These are phyloP conservation scores for Spergularia marina DNA, from an alignment of 148 eudicot genomes.

Conservation along the genomic window DNA sequence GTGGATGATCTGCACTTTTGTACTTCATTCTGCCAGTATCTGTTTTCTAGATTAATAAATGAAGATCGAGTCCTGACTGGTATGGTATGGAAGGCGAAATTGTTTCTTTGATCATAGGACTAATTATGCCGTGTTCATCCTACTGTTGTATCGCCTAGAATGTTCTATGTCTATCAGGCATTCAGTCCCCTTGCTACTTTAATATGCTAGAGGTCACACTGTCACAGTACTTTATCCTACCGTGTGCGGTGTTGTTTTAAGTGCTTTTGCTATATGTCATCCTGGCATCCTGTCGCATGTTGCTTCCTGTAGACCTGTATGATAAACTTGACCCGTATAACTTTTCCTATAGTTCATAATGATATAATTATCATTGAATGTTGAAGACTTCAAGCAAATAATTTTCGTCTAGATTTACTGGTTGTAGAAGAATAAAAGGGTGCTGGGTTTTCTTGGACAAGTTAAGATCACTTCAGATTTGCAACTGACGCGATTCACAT, in stretches of 20 bases:
- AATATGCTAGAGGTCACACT: neutral
- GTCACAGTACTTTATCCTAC: too few relatives aligned
- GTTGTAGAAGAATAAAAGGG: neutral
- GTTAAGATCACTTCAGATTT: neutral
- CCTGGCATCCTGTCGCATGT: neutral
- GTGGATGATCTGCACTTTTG: neutral
- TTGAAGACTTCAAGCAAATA: neutral
- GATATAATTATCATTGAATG: neutral
- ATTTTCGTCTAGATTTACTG: neutral
- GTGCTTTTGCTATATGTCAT: neutral
- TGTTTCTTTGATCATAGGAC: neutral
- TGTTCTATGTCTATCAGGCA: neutral
- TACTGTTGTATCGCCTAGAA: neutral
- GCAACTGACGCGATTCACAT: neutral
- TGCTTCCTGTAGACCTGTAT: neutral
- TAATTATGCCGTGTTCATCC: neutral
- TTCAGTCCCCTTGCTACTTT: neutral
- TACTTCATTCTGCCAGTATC: neutral
- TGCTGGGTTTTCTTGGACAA: neutral
- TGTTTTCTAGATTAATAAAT: neutral
- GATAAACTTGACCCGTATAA: neutral
- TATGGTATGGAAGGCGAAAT: neutral
- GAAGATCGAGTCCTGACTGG: neutral
- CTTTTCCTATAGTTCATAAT: neutral
- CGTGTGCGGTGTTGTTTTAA: neutral